A percentile compares a stretch with the other conserved stretches of the same genome.
These are phyloP conservation scores for Dioscorea cayenensis DNA, from an alignment of 116 monocot species.

Conservation along the genomic window DNA sequence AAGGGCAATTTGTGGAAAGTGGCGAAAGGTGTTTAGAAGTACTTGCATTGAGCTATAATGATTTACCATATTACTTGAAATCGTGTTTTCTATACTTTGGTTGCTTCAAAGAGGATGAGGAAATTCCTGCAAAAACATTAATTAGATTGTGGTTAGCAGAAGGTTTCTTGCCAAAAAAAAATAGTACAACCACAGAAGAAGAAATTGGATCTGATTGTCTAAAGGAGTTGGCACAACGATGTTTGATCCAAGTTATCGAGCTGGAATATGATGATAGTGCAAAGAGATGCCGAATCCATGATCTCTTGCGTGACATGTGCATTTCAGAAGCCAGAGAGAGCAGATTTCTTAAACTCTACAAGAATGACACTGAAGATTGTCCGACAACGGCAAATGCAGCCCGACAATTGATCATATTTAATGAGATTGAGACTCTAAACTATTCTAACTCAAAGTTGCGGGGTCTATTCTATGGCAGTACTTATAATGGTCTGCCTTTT, in stretches of 20 bases:
- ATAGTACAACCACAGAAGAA: background rate
- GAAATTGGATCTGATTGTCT: slow-evolving; percentile 14
- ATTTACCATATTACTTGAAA: too few relatives aligned
- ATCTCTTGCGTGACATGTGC: slow-evolving; percentile 9
- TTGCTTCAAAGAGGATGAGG: slow-evolving; percentile 11
- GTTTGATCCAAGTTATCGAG: slow-evolving; percentile 10
- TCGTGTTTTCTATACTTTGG: background rate
- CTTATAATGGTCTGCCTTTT: too few relatives aligned
- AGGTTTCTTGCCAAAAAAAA: slow-evolving; percentile 10
- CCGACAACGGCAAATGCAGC: background rate
- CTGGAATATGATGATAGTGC: background rate
- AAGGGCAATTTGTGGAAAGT: too few relatives aligned
- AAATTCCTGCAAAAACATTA: slow-evolving; percentile 1
- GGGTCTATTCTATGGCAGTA: too few relatives aligned
- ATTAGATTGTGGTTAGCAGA: slow-evolving; percentile 22
- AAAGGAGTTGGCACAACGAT: slow-evolving; percentile 12
- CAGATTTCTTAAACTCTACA: slow-evolving; percentile 8
- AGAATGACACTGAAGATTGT: background rate
- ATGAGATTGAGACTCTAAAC: background rate
- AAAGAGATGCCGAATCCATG: slow-evolving; percentile 9
- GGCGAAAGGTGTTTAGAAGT: too few relatives aligned
- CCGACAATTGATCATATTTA: background rate
- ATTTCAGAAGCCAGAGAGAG: slow-evolving; percentile 8
- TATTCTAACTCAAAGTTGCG: background rate
- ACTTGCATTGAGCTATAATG: too few relatives aligned